Percentiles rank a stretch among this genome's conserved stretches.
Conservation (phyloP, 179 eudicot species). For the Vitellaria paradoxa region DNA sequence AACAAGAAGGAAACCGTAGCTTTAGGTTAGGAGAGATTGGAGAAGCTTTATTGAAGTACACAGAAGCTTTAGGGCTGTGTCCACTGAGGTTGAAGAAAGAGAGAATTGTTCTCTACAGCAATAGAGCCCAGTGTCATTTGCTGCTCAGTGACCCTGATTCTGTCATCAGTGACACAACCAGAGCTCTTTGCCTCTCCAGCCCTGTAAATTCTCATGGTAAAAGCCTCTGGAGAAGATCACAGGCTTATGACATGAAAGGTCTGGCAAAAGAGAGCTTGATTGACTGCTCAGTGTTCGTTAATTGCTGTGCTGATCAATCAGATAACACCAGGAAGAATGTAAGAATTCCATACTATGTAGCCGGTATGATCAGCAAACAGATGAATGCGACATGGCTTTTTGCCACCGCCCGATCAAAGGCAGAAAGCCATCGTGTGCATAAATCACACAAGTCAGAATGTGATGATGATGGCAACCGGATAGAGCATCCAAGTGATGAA, state of each 20-base stretch:
- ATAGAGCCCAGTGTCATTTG: constrained; percentile 65
- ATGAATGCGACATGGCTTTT: constrained; percentile 55
- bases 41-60: constrained; percentile 39
- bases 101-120: constrained; percentile 55
- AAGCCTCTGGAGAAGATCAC: constrained; percentile 73
- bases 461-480: too few relatives aligned
- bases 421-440: not conserved
- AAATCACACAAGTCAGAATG: too few relatives aligned
- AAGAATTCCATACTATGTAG: constrained; percentile 39
- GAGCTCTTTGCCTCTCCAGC: constrained; percentile 48
- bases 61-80: constrained; percentile 50
- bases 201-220: constrained; percentile 44
- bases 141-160: constrained; percentile 35
- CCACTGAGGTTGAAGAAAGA: constrained; percentile 50
- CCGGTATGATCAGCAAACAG: constrained; percentile 54
- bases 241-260: constrained; percentile 68
- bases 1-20: constrained; percentile 48
- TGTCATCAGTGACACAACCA: constrained; percentile 59
- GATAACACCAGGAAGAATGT: constrained; percentile 9
- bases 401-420: constrained; percentile 20
- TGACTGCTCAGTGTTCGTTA: constrained; percentile 58
- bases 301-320: constrained; percentile 24
- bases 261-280: constrained; percentile 65
- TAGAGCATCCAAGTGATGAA: too few relatives aligned
- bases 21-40: constrained; percentile 44